A percentile compares a stretch with the other conserved stretches of the same genome.
Conservation (phyloP, 352 stramenopile genomes). For the Discostella stelligera region DNA sequence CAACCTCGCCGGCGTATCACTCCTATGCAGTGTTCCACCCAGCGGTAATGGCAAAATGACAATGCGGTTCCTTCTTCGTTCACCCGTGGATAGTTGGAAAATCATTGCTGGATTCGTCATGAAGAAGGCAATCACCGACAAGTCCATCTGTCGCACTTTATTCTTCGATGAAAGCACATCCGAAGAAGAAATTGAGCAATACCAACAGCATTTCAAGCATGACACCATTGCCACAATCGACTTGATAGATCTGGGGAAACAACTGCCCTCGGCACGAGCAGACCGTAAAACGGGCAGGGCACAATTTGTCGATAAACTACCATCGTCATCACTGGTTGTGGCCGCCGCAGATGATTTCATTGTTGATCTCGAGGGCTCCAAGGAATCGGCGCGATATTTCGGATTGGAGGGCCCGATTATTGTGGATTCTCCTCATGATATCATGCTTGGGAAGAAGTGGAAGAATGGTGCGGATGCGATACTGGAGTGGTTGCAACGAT, state of each 20-base stretch:
- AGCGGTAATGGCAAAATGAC: conserved; percentile 83
- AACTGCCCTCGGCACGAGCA: conserved; percentile 56
- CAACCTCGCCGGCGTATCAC: conserved; percentile 61
- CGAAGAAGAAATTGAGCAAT: conserved; percentile 68
- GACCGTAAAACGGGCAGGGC: conserved; percentile 54
- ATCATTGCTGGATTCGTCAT: conserved; percentile 79
- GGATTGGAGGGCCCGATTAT: conserved; percentile 56
- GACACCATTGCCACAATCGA: conserved; percentile 80
- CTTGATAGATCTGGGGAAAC: conserved; percentile 68
- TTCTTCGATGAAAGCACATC: conserved; percentile 77
- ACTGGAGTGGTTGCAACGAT: conserved; percentile 55
- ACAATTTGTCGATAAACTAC: conserved; percentile 55
- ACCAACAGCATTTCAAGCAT: conserved; percentile 72
- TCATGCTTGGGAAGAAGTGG: conserved; percentile 81
- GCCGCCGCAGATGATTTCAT: conserved; percentile 77
- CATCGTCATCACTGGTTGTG: conserved; percentile 62
- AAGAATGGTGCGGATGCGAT: conserved; percentile 71
- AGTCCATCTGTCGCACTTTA: conserved; percentile 64
- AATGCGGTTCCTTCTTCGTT: conserved; percentile 74
- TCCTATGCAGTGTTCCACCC: conserved; percentile 83
- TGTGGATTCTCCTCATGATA: conserved; percentile 80
- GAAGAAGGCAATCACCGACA: conserved; percentile 67
- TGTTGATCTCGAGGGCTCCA: conserved; percentile 73
- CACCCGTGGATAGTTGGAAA: conserved; percentile 64
- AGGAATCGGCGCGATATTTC: conserved; percentile 74